Base-by-base conservation (phyloP, 108 stramenopile species). In the Nitzschia palea region DNA sequence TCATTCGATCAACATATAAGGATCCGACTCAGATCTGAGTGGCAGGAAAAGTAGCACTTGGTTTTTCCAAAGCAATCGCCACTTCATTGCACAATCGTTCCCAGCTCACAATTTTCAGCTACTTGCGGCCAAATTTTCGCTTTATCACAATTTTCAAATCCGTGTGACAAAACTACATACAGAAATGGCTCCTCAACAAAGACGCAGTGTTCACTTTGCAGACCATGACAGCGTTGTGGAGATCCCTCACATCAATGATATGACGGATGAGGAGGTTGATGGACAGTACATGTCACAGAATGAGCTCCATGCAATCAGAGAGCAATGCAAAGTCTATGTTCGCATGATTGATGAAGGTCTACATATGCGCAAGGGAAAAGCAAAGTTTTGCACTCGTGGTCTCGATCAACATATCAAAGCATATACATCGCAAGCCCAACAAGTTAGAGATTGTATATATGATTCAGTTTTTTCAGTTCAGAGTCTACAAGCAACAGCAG, bases 231-330 rank as follows among this genome's bases (percentile, higher is more conserved):
- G 6, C n/a, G 64, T 62, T 28, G 3, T 27, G 26, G 62, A 62
- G 15, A 62, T 62, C 27, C 62, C 62, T 18, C 43, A 62, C 62
- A 29, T 62, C 20, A 47, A 28, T 36, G 62, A 62, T 47, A 35
- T 62, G 62, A 36, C 44, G 2, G 44, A 44, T 40, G 43, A 47
- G 9, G 62, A 62, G 27, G 25, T 62, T 9, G 44, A 62, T 29
- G 23, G n/a, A 27, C 44, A 45, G 2, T 62, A 45, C 18, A 47
- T 44, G 44, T 40, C 34, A 15, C 22, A 23, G 2, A 44, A 62
- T 3, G 62, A 62, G 4, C 23, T 62, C 44, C 26, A 47, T 4
- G 44, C 62, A 14, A 45, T 62, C 17, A 43, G 62, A 44, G 9
- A 14, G 15, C 26, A 62, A 29, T 62, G 62, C 62, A 35, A 14